Evolutionary conservation across 164 flowering plant genomes (phyloP), one percentile per base, ranked within the genome.

Genomic region (Vitis rotundifolia): DNA sequence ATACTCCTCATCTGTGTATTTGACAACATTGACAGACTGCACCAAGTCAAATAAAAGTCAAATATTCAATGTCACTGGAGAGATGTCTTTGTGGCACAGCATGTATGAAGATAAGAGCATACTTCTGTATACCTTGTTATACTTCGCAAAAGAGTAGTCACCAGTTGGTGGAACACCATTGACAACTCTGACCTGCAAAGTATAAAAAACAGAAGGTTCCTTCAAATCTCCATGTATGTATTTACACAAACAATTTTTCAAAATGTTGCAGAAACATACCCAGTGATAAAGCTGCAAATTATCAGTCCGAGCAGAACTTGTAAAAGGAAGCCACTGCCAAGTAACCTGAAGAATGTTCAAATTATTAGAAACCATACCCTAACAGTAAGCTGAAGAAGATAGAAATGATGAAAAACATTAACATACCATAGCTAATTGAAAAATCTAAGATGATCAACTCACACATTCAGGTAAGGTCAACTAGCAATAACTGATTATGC

Each of bases 241-340:
- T 1, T 18, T 3, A 58, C 8, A 59, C 49, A 22, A 22, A 22
- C 26, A 22, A 22, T 22, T 22, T 22, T 22, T 22, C 61, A 58
- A 29, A 29, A 64, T 19, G 19, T 19, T 22, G 44, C 26, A 71
- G 9, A 53, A 55, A 55, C 76, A 64, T 85, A 95, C 99, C 99
- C 98, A 96, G 69, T 96, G 99, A 77, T 79, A 96, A 63, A 96
- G 97, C 77, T 90, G 85, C 83, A 96, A 76, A 75, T 85, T 80
- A 80, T 96, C 99, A 68, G 81, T 87, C 51, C 99, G 78, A 47
- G 98, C 97, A 66, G 99, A 96, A 71, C 77, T 90, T 6, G 97
- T 88, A 69, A 96, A 96, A 48, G 97, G 85, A 77, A 93, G 95
- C 99, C 98, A 96, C 64, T 86, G 92, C 99, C 99, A 96, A 14